A percentile compares a stretch with the other conserved stretches of the same genome.
These are phyloP conservation scores for Arthrinium puccinioides DNA, from an alignment of 2,329 filamentous ascomycete genomes.

Conservation along the genomic window DNA sequence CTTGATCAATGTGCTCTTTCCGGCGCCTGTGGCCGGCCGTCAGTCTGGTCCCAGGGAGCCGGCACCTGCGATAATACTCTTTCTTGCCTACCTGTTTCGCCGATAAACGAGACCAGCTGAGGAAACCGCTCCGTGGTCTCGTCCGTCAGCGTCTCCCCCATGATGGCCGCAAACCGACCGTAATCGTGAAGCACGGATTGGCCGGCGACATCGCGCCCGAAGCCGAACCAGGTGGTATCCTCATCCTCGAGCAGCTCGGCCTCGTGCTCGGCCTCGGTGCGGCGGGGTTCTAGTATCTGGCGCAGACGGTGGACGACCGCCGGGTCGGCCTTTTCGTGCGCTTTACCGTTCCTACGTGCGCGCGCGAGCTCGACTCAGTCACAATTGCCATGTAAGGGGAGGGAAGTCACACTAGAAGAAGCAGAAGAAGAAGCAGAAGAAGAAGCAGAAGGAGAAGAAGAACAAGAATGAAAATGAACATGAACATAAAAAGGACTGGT, in stretches of 20 bases:
- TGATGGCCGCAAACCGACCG: constrained; percentile 35
- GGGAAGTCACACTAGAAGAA: too few species aligned
- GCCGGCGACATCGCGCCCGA: constrained; percentile 21
- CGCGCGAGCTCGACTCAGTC: constrained; percentile 7
- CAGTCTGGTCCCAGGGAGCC: not conserved
- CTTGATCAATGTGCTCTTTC: constrained; percentile 43
- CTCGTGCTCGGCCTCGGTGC: constrained; percentile 22
- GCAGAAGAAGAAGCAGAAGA: too few species aligned
- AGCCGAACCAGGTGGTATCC: constrained; percentile 25
- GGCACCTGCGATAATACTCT: not conserved
- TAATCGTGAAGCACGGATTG: constrained; percentile 22
- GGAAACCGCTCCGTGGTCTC: constrained; percentile 24
- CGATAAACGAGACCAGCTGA: constrained; percentile 35
- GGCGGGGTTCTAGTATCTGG: constrained; percentile 22
- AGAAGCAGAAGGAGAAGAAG: too few species aligned
- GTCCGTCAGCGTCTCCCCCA: constrained; percentile 23
- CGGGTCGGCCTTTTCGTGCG: constrained; percentile 23
- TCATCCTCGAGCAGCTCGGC: constrained; percentile 22
- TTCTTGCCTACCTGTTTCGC: constrained; percentile 26
- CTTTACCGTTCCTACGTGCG: constrained; percentile 20
- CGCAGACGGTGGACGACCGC: constrained; percentile 21
- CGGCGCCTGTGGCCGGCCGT: constrained; percentile 26
- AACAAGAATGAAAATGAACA: too few species aligned
- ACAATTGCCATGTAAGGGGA: too few species aligned
- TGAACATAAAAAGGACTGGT: not conserved